These are phyloP conservation scores for Graphilbum ipis-grandicollis DNA, from an alignment of 2,329 filamentous ascomycete genomes.

Conservation along the genomic window DNA sequence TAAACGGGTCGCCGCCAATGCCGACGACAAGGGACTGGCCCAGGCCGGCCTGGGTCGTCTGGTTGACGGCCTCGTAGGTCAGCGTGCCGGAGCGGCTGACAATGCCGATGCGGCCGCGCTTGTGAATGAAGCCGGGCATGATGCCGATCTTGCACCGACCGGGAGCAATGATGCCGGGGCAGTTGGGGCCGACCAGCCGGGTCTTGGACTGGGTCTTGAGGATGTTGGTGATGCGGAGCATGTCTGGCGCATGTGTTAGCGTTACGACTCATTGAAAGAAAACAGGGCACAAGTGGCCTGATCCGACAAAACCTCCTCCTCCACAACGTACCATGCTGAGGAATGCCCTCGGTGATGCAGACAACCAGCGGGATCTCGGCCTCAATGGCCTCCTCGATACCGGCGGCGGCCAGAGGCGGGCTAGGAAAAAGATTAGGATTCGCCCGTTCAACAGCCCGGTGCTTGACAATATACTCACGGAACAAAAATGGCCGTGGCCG, in stretches of 20 bases:
- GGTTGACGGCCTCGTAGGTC: constrained; percentile 99
- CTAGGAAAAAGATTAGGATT: constrained; percentile 28
- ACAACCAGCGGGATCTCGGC: constrained; percentile 92
- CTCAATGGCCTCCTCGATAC: constrained; percentile 90
- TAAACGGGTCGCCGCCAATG: constrained; percentile 97
- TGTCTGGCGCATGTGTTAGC: too few relatives aligned
- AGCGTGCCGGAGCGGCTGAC: constrained; percentile 96
- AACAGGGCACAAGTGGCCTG: too few relatives aligned
- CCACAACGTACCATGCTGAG: constrained; percentile 82
- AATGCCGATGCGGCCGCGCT: constrained; percentile 95
- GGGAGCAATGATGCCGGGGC: constrained; percentile 85
- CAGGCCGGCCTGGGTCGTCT: constrained; percentile 91
- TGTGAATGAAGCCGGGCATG: constrained; percentile 99
- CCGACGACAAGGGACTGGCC: constrained; percentile 97
- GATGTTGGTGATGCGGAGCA: constrained; percentile 97
- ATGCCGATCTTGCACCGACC: constrained; percentile 99
- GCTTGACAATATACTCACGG: constrained; percentile 58
- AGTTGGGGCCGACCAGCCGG: constrained; percentile 91
- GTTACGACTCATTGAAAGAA: too few relatives aligned
- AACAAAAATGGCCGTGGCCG: constrained; percentile 88
- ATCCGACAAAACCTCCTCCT: too few relatives aligned
- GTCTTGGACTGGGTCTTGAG: constrained; percentile 97
- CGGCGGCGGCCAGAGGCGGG: constrained; percentile 75
- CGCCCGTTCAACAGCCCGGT: too few relatives aligned
- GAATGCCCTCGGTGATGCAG: constrained; percentile 96